Base-by-base conservation (phyloP, 2,329 filamentous ascomycete species). In the Hypoxylon sp. region DNA sequence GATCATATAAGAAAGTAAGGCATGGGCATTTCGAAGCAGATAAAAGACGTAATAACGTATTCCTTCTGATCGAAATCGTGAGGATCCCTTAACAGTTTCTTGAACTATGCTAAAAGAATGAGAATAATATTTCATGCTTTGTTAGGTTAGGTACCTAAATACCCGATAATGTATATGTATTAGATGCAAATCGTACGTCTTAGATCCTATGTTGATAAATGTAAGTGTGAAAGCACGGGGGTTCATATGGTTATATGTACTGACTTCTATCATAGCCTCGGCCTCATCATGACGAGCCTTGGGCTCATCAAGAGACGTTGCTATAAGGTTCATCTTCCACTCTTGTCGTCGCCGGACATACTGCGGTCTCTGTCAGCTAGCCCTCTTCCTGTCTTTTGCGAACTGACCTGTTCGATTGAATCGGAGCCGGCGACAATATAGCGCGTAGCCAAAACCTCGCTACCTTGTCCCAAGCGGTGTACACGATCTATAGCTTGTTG, bases 401-500 rank as follows among this genome's bases (percentile, higher is more conserved):
- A 30, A 60, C 60, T 53, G 14, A 60, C 65, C 45, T 57, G 17
- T 57, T 67, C 65, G 11, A 67, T 61, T 21, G 65, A 67, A 30
- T 64, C 56, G 13, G 25, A 14, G 10, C 65, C 55, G 19, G 55
- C 51, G 2, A 67, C 56, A 38, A 67, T 46, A 53, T 67, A 67
- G 17, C 56, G 60, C 5, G 38, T 64, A 34, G 56, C 51, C 10
- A 50, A 10, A 19, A 67, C 65, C 28, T 60, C 60, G 9, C 34
- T 64, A 11, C 53, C 32, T 45, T 67, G 60, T 2, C 65, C 65
- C 45, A 67, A 53, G n/a, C 65, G 65, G 17, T 67, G 52, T 13
- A 64, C 46, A 30, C 65, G 65, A 13, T 64, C 55, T n/a, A 67
- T 52, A n/a, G 65, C 65, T 53, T 67, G 65, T 41, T 67, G 56